Conservation (phyloP, 768 basidiomycete genomes). For the Candolleomyces aberdarensis region DNA sequence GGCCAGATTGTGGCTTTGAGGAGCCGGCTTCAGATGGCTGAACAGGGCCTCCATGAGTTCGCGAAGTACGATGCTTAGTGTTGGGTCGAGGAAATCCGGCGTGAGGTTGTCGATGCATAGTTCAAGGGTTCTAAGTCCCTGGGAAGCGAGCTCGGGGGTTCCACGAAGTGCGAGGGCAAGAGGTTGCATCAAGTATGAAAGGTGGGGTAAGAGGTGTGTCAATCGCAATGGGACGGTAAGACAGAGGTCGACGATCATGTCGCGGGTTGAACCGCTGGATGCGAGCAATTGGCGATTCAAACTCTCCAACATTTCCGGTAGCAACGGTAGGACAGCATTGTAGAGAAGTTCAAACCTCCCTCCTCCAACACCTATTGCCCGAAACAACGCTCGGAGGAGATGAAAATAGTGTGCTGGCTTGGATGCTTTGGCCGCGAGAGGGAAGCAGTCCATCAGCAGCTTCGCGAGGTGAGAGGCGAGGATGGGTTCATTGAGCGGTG, state of each 20-base stretch:
- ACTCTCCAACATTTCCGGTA: constrained; percentile 96
- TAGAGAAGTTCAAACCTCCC: constrained; percentile 93
- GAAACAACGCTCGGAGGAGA: constrained; percentile 87
- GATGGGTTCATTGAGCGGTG: constrained; percentile 81
- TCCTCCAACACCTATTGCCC: constrained; percentile 87
- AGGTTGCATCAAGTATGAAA: constrained; percentile 95
- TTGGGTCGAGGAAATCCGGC: constrained; percentile 96
- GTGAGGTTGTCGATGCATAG: constrained; percentile 99
- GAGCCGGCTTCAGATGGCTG: constrained; percentile 85
- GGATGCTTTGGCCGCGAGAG: constrained; percentile 85
- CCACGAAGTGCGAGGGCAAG: constrained; percentile 88
- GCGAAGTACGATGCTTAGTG: constrained; percentile 85
- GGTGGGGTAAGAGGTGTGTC: constrained; percentile 92
- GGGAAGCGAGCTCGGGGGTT: constrained; percentile 84
- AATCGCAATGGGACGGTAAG: constrained; percentile 94
- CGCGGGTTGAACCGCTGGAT: constrained; percentile 77
- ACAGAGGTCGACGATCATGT: constrained; percentile 96
- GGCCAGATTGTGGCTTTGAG: constrained; percentile 83
- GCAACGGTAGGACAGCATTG: constrained; percentile 91
- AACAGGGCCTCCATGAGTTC: constrained; percentile 95
- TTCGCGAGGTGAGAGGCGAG: constrained; percentile 91
- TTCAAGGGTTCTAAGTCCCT: constrained; percentile 94
- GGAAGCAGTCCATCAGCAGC: constrained; percentile 94
- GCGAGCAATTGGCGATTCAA: constrained; percentile 86
- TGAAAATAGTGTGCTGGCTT: constrained; percentile 93